Evolutionary conservation across 768 basidiomycete genomes (phyloP), one percentile per base, ranked within the genome.

Genomic region (Coprinopsis marcescibilis): DNA sequence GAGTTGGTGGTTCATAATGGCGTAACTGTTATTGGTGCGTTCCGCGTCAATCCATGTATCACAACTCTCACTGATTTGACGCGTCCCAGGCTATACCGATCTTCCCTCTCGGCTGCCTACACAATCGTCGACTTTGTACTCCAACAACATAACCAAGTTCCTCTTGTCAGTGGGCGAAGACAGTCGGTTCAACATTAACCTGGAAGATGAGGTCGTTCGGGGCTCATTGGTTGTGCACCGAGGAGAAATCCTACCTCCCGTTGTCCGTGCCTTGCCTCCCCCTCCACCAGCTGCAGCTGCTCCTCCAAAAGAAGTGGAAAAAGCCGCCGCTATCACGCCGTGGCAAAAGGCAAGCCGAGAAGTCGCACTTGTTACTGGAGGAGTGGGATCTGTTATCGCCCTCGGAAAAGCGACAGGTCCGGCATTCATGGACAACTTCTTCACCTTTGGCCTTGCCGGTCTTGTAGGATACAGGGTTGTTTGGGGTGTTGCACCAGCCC

Each of bases 131-230:
- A 89, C 88, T 2, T 68, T 93, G 4, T 93, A 93, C 61, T 93
- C 90, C 4, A 93, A 93, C 65, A 93, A 93, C 57, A 82, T 93
- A 52, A 83, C 85, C 29, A 93, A 93, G 60, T 92, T 93, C 65
- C 72, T 93, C 35, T 70, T 92, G 13, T 90, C 89, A 3, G 77
- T 93, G 6, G 81, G 83, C 12, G 74, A 74, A 30, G 75, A 83
- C 35, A 73, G 71, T 36, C 77, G 69, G 37, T 92, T 80, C 59
- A 64, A 63, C 4, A 67, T 93, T 45, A 78, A 92, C 58, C 70
- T 91, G 13, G 76, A 77, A 13, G 90, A 93, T 55, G 90, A 93
- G 65, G 90, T 92, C 33, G 78, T 86, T 48, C 79, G 89, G 39
- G 88, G 89, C 6, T 81, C 89, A 2, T 71, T 92, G 34, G 80